These are phyloP conservation scores for Pueraria montana DNA, from an alignment of 306 rosid genomes.

Conservation along the genomic window DNA sequence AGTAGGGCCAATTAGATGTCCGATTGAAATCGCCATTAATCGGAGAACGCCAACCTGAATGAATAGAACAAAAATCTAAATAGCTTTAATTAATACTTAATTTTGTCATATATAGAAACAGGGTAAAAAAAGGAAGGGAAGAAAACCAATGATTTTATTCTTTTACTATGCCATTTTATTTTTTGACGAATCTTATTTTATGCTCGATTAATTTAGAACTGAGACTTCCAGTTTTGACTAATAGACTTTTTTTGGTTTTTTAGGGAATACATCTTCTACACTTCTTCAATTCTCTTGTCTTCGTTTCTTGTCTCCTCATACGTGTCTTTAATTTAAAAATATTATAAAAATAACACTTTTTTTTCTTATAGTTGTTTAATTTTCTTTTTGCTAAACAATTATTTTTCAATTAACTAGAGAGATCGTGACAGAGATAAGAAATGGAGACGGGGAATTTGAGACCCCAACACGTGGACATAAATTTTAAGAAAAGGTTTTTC, in stretches of 20 bases:
- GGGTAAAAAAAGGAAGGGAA: neutral
- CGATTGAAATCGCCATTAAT: too few relatives aligned
- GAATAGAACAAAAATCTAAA: neutral
- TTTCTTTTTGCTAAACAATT: neutral
- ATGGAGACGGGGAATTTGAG: neutral
- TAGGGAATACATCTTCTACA: neutral
- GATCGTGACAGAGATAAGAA: neutral
- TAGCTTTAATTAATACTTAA: neutral
- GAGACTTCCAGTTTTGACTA: constrained; percentile 52
- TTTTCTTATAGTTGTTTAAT: neutral
- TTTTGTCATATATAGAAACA: neutral
- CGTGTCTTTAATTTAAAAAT: neutral
- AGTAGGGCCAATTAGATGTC: too few relatives aligned
- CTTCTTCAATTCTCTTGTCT: neutral
- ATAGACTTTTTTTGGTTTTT: neutral
- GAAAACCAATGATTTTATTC: constrained; percentile 6
- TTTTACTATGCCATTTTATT: neutral
- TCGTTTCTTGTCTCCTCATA: neutral
- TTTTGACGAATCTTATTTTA: constrained; percentile 6
- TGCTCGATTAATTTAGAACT: constrained; percentile 30
- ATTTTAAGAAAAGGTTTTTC: constrained; percentile 20
- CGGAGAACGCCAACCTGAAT: neutral
- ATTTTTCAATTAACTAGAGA: neutral
- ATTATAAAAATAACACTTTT: neutral
- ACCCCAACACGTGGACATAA: constrained; percentile 21